Evolutionary conservation across 495 filamentous ascomycete species (phyloP).

Genomic region (Xeromyces bisporus): DNA sequence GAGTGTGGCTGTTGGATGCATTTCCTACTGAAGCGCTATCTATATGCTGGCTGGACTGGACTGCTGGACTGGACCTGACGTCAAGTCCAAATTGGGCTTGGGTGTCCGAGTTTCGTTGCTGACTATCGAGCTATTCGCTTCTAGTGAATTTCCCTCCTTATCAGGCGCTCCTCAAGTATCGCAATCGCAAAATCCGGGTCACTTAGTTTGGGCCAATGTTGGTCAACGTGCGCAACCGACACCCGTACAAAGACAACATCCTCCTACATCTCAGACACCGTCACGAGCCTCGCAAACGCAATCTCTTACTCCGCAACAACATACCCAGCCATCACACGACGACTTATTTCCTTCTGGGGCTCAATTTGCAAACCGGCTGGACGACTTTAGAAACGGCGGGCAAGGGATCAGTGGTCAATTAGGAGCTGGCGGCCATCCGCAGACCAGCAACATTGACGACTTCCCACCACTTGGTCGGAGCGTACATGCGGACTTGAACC

Average conservation of each 20-base stretch:
- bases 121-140: slow-evolving; percentile 5
- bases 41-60: too few species aligned
- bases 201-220: slow-evolving; percentile 52
- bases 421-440: slow-evolving; percentile 38
- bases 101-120: slow-evolving; percentile 5
- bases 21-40: too few species aligned
- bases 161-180: slow-evolving; percentile 54
- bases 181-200: slow-evolving; percentile 37
- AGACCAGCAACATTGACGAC: slow-evolving; percentile 57
- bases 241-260: slow-evolving; percentile 48
- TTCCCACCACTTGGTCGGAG: slow-evolving; percentile 69
- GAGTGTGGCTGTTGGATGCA: slow-evolving; percentile 37
- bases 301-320: slow-evolving; percentile 39
- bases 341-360: slow-evolving; percentile 33
- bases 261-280: slow-evolving; percentile 29
- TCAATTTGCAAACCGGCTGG: slow-evolving; percentile 37
- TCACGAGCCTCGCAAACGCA: slow-evolving; percentile 34
- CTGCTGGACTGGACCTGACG: too few species aligned
- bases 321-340: slow-evolving; percentile 40
- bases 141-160: slow-evolving; percentile 70
- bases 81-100: slow-evolving; percentile 2
- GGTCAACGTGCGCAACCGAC: slow-evolving; percentile 42
- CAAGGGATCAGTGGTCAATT: slow-evolving; percentile 45
- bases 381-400: slow-evolving; percentile 41
- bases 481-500: slow-evolving; percentile 50